Evolutionary conservation across 2,329 filamentous ascomycete genomes (phyloP), one percentile per base, ranked within the genome.

Genomic region (Arthrobotrys iridis): DNA sequence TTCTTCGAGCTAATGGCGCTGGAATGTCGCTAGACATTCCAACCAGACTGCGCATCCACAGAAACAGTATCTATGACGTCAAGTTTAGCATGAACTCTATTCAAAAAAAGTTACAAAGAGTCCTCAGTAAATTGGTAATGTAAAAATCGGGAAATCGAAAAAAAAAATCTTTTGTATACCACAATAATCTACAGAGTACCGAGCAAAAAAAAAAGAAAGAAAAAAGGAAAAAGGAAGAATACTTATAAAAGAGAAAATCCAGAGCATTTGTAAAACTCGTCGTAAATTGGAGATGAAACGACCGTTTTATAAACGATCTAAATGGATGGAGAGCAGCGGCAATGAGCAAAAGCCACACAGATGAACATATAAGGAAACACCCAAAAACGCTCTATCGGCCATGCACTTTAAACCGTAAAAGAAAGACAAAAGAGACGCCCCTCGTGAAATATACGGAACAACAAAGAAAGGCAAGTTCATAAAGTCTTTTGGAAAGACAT

Each of bases 361-460:
- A 2, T n/a, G 26, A 43, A 62, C 10, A 64, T 18, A 13, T 50
- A 64, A 64, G 59, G 59, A 70, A 72, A 64, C 58, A 72, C 67
- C 66, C 50, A 33, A 48, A n/a, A 72, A 72, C 66, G 67, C 67
- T 72, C 67, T 72, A 72, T 72, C 48, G 26, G 26, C 63, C 48
- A 58, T 66, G 57, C 37, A 37, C 59, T 57, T 64, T 37, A 57
- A 35, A n/a, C 20, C 11, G 33, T 45, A 22, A 48, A 45, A 46
- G 11, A 46, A 65, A 60, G 43, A 59, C 24, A 52, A 37, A 66
- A 57, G 48, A 52, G 43, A 66, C 48, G 41, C 68, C 50, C 37
- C 41, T 62, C 28, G 26, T 63, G 46, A 24, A 13, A 37, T 48
- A 22, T n/a, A 11, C 13, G 11, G 30, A 64, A n/a, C 30, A 15